Percentiles rank a stretch among this genome's conserved stretches.
These are phyloP conservation scores for Volvox africanus DNA, from an alignment of 139 green algal genomes.

Conservation along the genomic window DNA sequence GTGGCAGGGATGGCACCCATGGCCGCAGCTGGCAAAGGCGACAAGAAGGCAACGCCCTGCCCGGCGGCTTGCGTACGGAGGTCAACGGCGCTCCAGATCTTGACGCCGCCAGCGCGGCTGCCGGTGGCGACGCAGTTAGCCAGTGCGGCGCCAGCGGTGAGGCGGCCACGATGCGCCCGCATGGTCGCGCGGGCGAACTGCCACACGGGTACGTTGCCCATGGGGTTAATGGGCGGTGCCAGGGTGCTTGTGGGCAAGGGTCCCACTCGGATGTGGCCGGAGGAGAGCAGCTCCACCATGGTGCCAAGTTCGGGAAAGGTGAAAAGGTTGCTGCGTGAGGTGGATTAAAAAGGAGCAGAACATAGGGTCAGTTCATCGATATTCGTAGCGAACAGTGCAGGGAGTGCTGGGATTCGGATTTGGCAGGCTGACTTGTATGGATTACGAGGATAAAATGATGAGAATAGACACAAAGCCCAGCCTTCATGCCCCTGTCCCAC, in stretches of 20 bases:
- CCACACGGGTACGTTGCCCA: constrained; percentile 38
- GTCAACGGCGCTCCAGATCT: not conserved
- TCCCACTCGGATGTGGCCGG: constrained; percentile 19
- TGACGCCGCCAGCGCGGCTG: constrained; percentile 34
- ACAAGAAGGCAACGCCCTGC: not conserved
- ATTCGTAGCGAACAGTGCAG: too few species aligned
- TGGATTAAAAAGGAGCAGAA: not conserved
- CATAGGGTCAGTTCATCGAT: not conserved
- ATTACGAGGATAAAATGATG: too few species aligned
- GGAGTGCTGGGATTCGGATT: too few species aligned
- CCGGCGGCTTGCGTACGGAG: not conserved
- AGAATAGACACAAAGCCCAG: too few species aligned
- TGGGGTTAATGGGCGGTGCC: constrained; percentile 30
- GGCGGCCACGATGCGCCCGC: not conserved
- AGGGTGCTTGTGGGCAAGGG: constrained; percentile 14
- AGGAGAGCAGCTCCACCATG: constrained; percentile 12
- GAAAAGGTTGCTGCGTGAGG: constrained; percentile 1
- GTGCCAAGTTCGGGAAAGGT: constrained; percentile 25
- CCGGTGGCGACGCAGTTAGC: constrained; percentile 3
- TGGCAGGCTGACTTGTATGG: too few species aligned
- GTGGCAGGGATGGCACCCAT: not conserved
- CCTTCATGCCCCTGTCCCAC: too few species aligned
- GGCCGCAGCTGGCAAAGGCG: not conserved
- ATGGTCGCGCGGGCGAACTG: not conserved
- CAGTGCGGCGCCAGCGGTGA: constrained; percentile 2